Base-by-base conservation (phyloP, 495 filamentous ascomycete species). In the Cetradonia linearis region DNA sequence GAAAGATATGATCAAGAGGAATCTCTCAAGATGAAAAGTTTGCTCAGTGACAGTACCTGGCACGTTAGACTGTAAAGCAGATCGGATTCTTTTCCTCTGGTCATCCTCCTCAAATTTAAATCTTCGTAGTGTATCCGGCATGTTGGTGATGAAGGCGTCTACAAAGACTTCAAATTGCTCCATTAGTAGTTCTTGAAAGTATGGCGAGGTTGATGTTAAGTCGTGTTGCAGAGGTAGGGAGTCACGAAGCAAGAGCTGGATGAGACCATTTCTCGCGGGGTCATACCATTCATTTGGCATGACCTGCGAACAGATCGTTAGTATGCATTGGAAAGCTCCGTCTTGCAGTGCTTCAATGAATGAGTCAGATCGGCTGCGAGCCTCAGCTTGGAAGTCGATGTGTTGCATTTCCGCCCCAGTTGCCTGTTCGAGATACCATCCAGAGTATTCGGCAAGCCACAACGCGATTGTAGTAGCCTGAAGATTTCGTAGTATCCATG, bases 401-500 rank as follows among this genome's bases (percentile, higher is more conserved):
- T 77, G 78, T 20, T 77, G 72, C 28, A 81, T 69, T n/a, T 77
- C 72, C 5, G 74, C 76, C 30, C 76, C 74, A 48, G 76, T 76
- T 57, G 76, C 73, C 56, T 84, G 78, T 64, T 96, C 91, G 61
- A 85, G 76, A 69, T 89, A 95, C 77, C 87, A 90, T 16, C 85
- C 88, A 68, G 88, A 95, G 70, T 96, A 96, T 59, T 96, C 89
- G 48, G 87, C 84, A 40, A 96, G 78, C 93, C 93, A 99, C 77
- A 86, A 86, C 5, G 82, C 80, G 30, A 78, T 78, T 10, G 87
- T 75, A 3, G 89, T 84, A 54, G 90, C 89, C 60, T 89, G 85
- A 30, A 96, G 81, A 62, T 81, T 81, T 33, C 82, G 76, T 48
- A 95, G 68, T 7, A 75, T 73, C 86, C 91, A 94, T 18, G 73